phyloP scores from a whole-genome alignment of 2,329 filamentous ascomycete species.

The Beauveria asiatica region DNA sequence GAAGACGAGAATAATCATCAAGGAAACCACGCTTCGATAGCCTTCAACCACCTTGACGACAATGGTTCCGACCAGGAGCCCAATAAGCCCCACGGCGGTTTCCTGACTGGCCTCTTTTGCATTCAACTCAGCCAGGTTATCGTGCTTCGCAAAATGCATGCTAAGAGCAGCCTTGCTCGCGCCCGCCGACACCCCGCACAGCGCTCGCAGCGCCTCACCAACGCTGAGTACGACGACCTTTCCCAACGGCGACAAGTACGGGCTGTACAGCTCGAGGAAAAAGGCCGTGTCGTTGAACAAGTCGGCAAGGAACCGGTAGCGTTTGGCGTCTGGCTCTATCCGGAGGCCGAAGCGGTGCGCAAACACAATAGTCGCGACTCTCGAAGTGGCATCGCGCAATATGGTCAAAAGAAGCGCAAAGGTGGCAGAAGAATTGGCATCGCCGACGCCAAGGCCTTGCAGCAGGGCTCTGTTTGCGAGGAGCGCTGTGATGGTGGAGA shows the following conservation, averaged over 20 bases:
- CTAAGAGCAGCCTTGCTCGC: conserved; percentile 86
- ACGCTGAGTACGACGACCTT: conserved; percentile 42
- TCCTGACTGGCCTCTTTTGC: conserved; percentile 94
- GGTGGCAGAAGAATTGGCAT: conserved; percentile 70
- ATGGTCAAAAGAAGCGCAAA: conserved; percentile 75
- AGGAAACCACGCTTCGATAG: conserved; percentile 61
- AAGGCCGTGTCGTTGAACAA: conserved; percentile 82
- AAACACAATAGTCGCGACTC: conserved; percentile 78
- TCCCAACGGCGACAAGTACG: conserved; percentile 51
- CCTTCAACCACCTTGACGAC: conserved; percentile 70
- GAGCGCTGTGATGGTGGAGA: conserved; percentile 70
- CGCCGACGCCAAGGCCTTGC: conserved; percentile 71
- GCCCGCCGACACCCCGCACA: conserved; percentile 86
- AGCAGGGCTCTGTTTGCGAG: conserved; percentile 77
- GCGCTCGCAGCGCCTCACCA: conserved; percentile 43
- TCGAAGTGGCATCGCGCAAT: conserved; percentile 70
- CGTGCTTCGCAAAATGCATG: conserved; percentile 79
- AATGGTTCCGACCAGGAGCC: conserved; percentile 75
- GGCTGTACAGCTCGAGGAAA: conserved; percentile 76
- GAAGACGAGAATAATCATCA: conserved; percentile 62
- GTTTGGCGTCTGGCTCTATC: conserved; percentile 86
- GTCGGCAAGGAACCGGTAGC: conserved; percentile 78
- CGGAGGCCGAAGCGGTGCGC: conserved; percentile 73
- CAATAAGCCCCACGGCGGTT: conserved; percentile 80
- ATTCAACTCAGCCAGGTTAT: conserved; percentile 88